phyloP scores from a whole-genome alignment of 2,329 filamentous ascomycete species.

The Hymenoscyphus infarciens region DNA sequence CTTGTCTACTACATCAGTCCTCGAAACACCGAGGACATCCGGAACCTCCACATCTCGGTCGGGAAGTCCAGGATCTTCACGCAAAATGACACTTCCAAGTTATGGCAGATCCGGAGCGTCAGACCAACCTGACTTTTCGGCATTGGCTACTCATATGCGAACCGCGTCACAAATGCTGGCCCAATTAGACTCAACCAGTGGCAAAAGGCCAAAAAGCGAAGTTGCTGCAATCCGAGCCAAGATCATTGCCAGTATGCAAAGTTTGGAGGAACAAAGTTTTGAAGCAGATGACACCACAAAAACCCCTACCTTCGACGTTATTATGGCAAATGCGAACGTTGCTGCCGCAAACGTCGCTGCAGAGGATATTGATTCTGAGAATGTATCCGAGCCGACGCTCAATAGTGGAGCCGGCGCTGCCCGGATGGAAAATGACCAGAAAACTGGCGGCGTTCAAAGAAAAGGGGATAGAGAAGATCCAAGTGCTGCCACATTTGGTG shows the following conservation, averaged over 20 bases:
- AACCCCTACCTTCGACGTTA: slow-evolving; percentile 74
- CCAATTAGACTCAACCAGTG: slow-evolving; percentile 74
- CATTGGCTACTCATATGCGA: slow-evolving; percentile 81
- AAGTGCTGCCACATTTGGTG: slow-evolving; percentile 80
- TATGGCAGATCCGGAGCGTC: slow-evolving; percentile 49
- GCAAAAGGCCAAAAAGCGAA: slow-evolving; percentile 74
- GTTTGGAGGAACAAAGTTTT: slow-evolving; percentile 80
- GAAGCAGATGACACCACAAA: slow-evolving; percentile 62
- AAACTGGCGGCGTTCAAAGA: slow-evolving; percentile 76
- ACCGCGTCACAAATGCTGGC: slow-evolving; percentile 85
- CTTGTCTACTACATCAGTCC: slow-evolving; percentile 55
- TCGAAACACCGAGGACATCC: slow-evolving; percentile 65
- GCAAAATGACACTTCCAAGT: slow-evolving; percentile 58
- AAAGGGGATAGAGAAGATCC: slow-evolving; percentile 82
- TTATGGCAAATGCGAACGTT: slow-evolving; percentile 69
- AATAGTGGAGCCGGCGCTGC: slow-evolving; percentile 73
- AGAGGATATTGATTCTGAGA: slow-evolving; percentile 55
- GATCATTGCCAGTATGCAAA: slow-evolving; percentile 90
- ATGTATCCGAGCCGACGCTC: slow-evolving; percentile 39
- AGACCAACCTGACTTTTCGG: slow-evolving; percentile 77
- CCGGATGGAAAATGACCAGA: slow-evolving; percentile 86
- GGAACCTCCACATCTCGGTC: slow-evolving; percentile 65
- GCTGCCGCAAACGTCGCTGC: slow-evolving; percentile 45
- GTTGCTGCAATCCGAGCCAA: slow-evolving; percentile 80
- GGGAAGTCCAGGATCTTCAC: slow-evolving; percentile 57